A percentile compares a stretch with the other conserved stretches of the same genome.
These are phyloP conservation scores for Suhomyces yuchorum DNA, from an alignment of 1,139 yeast species.

Conservation along the genomic window DNA sequence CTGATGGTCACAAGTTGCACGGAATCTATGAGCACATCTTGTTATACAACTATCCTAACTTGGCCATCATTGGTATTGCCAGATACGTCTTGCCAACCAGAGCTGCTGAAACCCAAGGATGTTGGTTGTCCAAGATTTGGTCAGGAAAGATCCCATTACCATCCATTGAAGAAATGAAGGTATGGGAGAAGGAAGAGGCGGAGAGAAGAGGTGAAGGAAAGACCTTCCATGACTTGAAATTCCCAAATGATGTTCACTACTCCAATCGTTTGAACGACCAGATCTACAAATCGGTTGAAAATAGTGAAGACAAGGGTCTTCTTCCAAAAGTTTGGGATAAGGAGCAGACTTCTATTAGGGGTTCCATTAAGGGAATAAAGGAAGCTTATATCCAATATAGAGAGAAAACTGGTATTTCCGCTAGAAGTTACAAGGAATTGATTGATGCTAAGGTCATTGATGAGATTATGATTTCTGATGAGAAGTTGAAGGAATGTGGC, in stretches of 20 bases:
- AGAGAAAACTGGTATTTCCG: slow-evolving; percentile 32
- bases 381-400: slow-evolving; percentile 38
- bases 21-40: slow-evolving; percentile 56
- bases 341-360: slow-evolving; percentile 35
- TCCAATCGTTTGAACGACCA: slow-evolving; percentile 41
- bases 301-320: slow-evolving; percentile 26
- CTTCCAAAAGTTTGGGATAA: slow-evolving; percentile 43
- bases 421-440: slow-evolving; percentile 34
- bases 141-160: slow-evolving; percentile 51
- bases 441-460: slow-evolving; percentile 27
- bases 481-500: slow-evolving; percentile 20
- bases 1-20: slow-evolving; percentile 48
- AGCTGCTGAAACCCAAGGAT: slow-evolving; percentile 59
- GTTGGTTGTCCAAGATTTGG: slow-evolving; percentile 58
- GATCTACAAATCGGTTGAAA: slow-evolving; percentile 30
- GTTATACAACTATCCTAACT: slow-evolving; percentile 55
- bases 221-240: slow-evolving; percentile 46
- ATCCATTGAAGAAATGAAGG: slow-evolving; percentile 36
- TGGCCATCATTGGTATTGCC: slow-evolving; percentile 56
- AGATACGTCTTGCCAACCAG: slow-evolving; percentile 61
- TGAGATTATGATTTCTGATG: slow-evolving; percentile 21
- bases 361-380: slow-evolving; percentile 36
- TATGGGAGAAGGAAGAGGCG: slow-evolving; percentile 39
- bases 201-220: slow-evolving; percentile 40
- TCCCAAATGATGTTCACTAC: slow-evolving; percentile 53